Conservation (phyloP, 441 rosid genomes). For the Adansonia madagascariensis region DNA sequence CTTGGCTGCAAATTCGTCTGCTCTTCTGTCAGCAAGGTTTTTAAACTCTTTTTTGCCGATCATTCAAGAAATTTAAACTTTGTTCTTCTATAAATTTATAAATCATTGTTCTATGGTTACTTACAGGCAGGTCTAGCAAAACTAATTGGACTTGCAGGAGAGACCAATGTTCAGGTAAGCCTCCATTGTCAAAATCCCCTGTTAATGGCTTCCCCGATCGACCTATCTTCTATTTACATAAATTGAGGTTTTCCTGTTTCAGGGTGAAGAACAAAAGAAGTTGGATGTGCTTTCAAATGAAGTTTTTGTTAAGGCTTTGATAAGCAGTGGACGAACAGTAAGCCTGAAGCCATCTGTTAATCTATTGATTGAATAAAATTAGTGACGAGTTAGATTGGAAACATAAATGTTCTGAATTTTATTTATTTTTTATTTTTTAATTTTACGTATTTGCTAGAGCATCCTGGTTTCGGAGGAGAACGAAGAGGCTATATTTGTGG, state of each 20-base stretch:
- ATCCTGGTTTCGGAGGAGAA: conserved; percentile 81
- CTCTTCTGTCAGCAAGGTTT: conserved; percentile 69
- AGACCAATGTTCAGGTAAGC: conserved; percentile 68
- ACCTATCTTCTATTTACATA: background rate
- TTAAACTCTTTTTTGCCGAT: background rate
- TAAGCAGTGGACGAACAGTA: conserved; percentile 82
- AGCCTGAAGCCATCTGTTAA: conserved; percentile 30
- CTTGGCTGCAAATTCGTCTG: conserved; percentile 88
- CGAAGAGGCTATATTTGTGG: conserved; percentile 70
- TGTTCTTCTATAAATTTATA: background rate
- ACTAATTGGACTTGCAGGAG: conserved; percentile 76
- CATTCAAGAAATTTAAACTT: background rate
- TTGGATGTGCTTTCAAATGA: conserved; percentile 80
- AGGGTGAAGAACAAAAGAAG: conserved; percentile 88
- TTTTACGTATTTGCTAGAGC: conserved; percentile 43
- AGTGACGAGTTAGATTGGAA: background rate
- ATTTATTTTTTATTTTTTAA: background rate
- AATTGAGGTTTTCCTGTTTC: background rate
- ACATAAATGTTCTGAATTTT: background rate
- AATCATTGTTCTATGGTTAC: conserved; percentile 19
- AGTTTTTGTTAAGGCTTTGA: conserved; percentile 73
- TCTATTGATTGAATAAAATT: background rate
- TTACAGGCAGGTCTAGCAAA: conserved; percentile 84
- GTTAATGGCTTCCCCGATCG: background rate
- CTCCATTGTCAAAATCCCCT: conserved; percentile 11